These are phyloP conservation scores for Syzygium oleosum DNA, from an alignment of 345 rosid species.

Conservation along the genomic window DNA sequence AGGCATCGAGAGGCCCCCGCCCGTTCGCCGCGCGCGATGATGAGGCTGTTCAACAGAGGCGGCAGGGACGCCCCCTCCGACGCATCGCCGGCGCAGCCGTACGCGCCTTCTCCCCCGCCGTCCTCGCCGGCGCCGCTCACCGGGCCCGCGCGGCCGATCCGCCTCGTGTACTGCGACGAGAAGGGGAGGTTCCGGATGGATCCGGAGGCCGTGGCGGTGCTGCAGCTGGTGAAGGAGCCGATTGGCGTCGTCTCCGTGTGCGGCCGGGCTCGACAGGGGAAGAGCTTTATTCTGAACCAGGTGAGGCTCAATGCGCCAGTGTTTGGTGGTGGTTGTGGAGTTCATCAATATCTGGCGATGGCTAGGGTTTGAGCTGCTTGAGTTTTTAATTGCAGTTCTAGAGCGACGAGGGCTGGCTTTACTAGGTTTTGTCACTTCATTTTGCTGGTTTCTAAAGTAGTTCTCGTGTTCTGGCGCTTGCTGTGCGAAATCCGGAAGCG, in stretches of 20 bases:
- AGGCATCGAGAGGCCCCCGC: not conserved
- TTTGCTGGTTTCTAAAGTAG: not conserved
- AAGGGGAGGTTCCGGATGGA: slow-evolving; percentile 97
- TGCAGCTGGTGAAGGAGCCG: slow-evolving; percentile 96
- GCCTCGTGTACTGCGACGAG: slow-evolving; percentile 84
- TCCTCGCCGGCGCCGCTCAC: slow-evolving; percentile 45
- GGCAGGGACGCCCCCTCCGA: slow-evolving; percentile 30
- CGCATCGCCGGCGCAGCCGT: slow-evolving; percentile 18
- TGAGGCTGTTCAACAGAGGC: slow-evolving; percentile 32
- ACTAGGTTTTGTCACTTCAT: not conserved
- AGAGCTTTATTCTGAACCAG: slow-evolving; percentile 92
- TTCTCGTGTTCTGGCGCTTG: not conserved
- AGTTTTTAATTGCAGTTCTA: not conserved
- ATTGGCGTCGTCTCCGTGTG: slow-evolving; percentile 97
- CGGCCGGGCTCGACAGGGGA: slow-evolving; percentile 98
- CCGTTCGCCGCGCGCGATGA: slow-evolving; percentile 13
- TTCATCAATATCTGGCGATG: not conserved
- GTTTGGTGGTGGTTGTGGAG: not conserved
- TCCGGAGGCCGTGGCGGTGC: slow-evolving; percentile 92
- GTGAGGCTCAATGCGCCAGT: slow-evolving; percentile 13
- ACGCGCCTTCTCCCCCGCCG: slow-evolving; percentile 17
- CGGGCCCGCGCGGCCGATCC: slow-evolving; percentile 89
- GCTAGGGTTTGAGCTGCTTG: not conserved
- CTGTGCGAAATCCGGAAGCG: not conserved
- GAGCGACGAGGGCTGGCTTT: not conserved